phyloP scores from a whole-genome alignment of 805 yeast genomes.

The Kodamaea leandrae region DNA sequence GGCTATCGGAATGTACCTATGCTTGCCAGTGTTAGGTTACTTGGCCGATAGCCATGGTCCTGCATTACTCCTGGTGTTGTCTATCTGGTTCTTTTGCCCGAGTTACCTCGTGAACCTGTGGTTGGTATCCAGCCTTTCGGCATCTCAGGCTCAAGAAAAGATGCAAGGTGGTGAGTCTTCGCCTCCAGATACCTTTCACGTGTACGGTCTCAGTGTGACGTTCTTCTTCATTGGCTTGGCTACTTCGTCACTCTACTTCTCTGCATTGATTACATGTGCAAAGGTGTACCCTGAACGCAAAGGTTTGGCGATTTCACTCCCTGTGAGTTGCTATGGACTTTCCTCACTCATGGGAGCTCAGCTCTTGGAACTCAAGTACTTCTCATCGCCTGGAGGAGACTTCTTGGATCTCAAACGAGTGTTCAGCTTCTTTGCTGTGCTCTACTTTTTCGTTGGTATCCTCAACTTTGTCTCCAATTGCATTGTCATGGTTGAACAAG shows the following conservation, averaged over 20 bases:
- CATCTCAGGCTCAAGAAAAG: background rate
- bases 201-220: constrained; percentile 39
- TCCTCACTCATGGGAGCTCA: constrained; percentile 77
- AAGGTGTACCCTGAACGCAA: constrained; percentile 74
- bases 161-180: background rate
- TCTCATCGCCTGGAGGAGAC: constrained; percentile 27
- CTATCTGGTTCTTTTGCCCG: constrained; percentile 62
- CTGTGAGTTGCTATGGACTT: constrained; percentile 84
- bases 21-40: constrained; percentile 79
- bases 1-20: constrained; percentile 78
- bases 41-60: constrained; percentile 87
- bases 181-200: constrained; percentile 8
- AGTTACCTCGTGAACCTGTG: constrained; percentile 51
- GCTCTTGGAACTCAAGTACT: constrained; percentile 42
- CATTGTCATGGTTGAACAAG: constrained; percentile 58
- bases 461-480: constrained; percentile 65
- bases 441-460: constrained; percentile 56
- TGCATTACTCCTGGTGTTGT: constrained; percentile 59
- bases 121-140: background rate
- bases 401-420: constrained; percentile 49
- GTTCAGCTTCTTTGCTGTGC: constrained; percentile 49
- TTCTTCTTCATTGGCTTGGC: constrained; percentile 67
- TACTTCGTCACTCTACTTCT: constrained; percentile 69
- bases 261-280: constrained; percentile 77
- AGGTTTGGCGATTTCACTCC: constrained; percentile 80